Base-by-base conservation (phyloP, 2,329 filamentous ascomycete species). In the Aspergillus amoenus region DNA sequence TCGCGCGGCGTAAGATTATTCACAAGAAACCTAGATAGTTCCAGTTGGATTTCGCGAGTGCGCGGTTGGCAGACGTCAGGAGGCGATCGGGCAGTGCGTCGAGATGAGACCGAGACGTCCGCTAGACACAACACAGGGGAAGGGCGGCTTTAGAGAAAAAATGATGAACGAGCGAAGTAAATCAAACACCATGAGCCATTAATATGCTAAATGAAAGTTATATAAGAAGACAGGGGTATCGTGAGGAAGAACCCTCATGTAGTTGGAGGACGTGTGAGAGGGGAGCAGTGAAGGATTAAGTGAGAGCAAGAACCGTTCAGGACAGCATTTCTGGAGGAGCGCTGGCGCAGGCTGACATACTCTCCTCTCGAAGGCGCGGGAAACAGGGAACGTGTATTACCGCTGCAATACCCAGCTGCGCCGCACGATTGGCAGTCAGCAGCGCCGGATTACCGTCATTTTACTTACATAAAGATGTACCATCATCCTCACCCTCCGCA, bases 81-180 rank as follows among this genome's bases (percentile, higher is more conserved):
- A 37, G 49, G 56, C 39, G 32, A 51, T 47, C 17, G 21, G 13
- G 15, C 34, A 43, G 37, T 13, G 49, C 32, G 42, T 44, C 45
- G 21, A 40, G 53, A 18, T 30, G 46, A 42, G 34, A 22, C 32
- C 12, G 15, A 24, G 42, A 40, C 45, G 49, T 51, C 56, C 32
- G 43, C 40, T 46, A 52, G 49, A 42, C 53, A 60, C 51, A 59
- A 56, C 53, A 57, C 57, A 53, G 45, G 59, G 51, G 43, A 52
- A 57, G 22, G 52, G 44, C 57, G 57, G 55, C 43, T 53, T 48
- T 40, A 42, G 17, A n/a, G 40, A 13, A 21, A 57, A 59, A 50
- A 43, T 44, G 58, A 57, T 55, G 57, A 64, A 64, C 60, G 58
- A 62, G 55, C 45, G 61, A 57, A 58, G 43, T 42, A 50, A 62